phyloP scores from a whole-genome alignment of 805 yeast genomes.

The Cyberlindnera mrakii region DNA sequence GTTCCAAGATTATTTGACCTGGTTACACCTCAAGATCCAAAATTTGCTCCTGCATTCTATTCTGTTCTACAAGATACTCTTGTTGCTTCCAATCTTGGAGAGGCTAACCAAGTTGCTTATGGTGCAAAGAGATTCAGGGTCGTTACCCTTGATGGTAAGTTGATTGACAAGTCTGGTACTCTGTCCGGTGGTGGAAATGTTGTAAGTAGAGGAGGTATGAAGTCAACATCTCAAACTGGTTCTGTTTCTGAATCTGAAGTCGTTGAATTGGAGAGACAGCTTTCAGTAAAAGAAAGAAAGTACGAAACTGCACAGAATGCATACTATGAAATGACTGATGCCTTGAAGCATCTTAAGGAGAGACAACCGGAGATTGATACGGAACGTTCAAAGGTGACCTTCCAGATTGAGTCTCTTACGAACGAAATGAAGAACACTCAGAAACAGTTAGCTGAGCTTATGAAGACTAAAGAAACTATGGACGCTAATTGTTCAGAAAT shows the following conservation, averaged over 20 bases:
- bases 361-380: constrained; percentile 65
- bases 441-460: constrained; percentile 35
- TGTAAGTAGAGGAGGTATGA: constrained; percentile 73
- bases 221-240: constrained; percentile 30
- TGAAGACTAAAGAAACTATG: constrained; percentile 14
- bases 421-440: constrained; percentile 46
- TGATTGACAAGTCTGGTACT: constrained; percentile 91
- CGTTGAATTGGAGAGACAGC: constrained; percentile 43
- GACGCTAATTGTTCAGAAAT: constrained; percentile 31
- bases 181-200: constrained; percentile 93
- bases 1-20: constrained; percentile 84
- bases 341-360: constrained; percentile 53
- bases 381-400: constrained; percentile 46
- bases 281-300: constrained; percentile 46
- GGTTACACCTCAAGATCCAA: constrained; percentile 57
- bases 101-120: constrained; percentile 86
- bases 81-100: constrained; percentile 70
- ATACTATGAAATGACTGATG: constrained; percentile 51
- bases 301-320: constrained; percentile 45
- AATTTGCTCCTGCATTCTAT: constrained; percentile 82
- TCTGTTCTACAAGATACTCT: constrained; percentile 82
- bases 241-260: constrained; percentile 55
- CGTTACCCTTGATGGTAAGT: constrained; percentile 86
- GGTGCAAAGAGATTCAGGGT: constrained; percentile 78
- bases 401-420: constrained; percentile 60